Evolutionary conservation across 176 grass and related monocot genomes (phyloP).

Genomic region (Chloris gayana): DNA sequence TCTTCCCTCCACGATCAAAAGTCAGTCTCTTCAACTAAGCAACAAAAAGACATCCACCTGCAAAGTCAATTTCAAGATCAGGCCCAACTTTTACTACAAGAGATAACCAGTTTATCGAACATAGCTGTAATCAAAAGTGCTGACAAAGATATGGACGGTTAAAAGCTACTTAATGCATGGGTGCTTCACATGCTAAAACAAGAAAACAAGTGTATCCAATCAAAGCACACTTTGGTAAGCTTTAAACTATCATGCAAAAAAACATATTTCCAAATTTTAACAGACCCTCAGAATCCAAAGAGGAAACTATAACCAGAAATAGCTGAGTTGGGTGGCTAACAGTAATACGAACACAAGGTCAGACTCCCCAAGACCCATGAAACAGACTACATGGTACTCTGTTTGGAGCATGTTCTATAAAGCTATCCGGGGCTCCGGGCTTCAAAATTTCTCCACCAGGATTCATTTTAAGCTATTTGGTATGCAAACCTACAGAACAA

Average conservation of each 20-base stretch:
- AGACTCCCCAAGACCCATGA: background rate
- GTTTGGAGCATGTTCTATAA: background rate
- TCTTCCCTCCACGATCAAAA: constrained; percentile 36
- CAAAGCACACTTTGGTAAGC: background rate
- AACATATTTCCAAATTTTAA: constrained; percentile 10
- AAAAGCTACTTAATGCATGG: background rate
- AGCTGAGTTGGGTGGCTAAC: constrained; percentile 10
- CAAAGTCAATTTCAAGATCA: constrained; percentile 24
- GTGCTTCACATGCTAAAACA: constrained; percentile 12
- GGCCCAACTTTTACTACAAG: constrained; percentile 13
- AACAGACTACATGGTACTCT: background rate
- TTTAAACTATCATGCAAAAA: background rate
- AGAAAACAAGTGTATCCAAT: background rate
- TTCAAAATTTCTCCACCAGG: background rate
- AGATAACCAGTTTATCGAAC: background rate
- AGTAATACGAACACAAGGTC: background rate
- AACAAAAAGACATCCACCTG: constrained; percentile 43
- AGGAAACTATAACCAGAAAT: background rate
- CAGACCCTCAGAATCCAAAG: background rate
- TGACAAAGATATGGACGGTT: background rate
- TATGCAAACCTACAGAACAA: background rate
- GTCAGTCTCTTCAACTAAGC: constrained; percentile 20
- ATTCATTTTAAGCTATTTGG: constrained; percentile 17
- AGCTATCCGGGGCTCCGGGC: background rate
- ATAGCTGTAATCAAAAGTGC: background rate